Conservation (phyloP, 345 rosid species). For the Garcia nutans region DNA sequence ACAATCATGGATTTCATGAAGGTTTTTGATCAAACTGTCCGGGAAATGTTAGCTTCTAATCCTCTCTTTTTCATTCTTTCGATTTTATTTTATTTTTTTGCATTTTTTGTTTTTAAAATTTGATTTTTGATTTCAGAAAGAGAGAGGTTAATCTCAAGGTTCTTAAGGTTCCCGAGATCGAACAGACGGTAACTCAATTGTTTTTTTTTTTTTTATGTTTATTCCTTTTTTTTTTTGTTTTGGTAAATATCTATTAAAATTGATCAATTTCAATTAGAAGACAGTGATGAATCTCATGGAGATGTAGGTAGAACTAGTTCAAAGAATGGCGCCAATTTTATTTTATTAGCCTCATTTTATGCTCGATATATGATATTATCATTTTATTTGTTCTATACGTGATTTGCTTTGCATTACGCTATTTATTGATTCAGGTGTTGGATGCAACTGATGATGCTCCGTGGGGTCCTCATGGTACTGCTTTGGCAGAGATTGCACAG, state of each 20-base stretch:
- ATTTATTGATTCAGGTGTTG: conserved; percentile 57
- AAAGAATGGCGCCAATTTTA: background rate
- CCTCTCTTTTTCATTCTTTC: background rate
- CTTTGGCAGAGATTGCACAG: conserved; percentile 86
- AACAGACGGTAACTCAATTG: conserved; percentile 65
- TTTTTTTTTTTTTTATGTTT: background rate
- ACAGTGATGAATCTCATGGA: background rate
- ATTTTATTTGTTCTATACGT: too few relatives aligned
- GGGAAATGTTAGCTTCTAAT: conserved; percentile 72
- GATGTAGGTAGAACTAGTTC: background rate
- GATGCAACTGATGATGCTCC: conserved; percentile 98
- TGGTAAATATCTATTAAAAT: too few relatives aligned
- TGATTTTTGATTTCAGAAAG: conserved; percentile 53
- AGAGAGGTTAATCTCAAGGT: conserved; percentile 98
- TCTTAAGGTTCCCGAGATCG: conserved; percentile 93
- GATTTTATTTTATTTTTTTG: conserved; percentile 5
- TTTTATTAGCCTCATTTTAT: background rate
- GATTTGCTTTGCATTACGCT: background rate
- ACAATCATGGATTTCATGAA: conserved; percentile 93
- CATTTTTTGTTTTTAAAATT: background rate
- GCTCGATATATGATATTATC: background rate
- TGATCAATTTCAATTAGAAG: background rate
- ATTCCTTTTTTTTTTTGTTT: background rate
- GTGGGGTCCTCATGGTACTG: conserved; percentile 99
- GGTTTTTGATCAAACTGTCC: conserved; percentile 95